Evolutionary conservation across 2,329 filamentous ascomycete species (phyloP).

Genomic region (Claviceps africana): DNA sequence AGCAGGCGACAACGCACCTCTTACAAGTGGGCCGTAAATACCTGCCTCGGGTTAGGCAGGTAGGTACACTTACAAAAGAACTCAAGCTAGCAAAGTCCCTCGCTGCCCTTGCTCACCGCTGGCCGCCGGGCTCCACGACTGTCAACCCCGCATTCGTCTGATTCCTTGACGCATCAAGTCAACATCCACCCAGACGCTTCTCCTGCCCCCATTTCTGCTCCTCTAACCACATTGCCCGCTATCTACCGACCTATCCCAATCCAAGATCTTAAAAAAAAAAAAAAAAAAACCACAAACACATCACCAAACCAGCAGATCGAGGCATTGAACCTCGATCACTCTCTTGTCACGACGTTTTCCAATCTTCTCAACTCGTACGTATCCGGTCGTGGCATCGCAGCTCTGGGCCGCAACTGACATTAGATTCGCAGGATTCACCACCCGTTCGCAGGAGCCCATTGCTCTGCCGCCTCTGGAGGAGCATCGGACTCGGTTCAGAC

Average conservation of each 20-base stretch:
- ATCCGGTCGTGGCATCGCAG: background rate
- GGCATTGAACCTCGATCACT: slow-evolving; percentile 40
- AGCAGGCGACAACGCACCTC: too few species aligned
- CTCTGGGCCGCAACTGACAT: background rate
- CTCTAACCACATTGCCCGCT: background rate
- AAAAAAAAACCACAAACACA: slow-evolving; percentile 7
- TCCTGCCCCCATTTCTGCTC: background rate
- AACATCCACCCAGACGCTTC: background rate
- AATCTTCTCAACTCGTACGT: slow-evolving; percentile 93
- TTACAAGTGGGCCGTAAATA: too few species aligned
- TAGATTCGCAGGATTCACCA: slow-evolving; percentile 58
- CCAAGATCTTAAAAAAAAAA: slow-evolving; percentile 1
- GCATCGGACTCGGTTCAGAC: slow-evolving; percentile 54
- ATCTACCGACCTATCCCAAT: background rate
- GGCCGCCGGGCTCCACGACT: background rate
- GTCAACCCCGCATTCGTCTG: background rate
- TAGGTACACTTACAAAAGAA: background rate
- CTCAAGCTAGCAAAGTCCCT: background rate
- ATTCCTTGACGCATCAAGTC: slow-evolving; percentile 3
- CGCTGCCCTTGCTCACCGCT: too few species aligned
- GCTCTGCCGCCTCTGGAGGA: slow-evolving; percentile 76
- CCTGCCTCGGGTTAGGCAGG: too few species aligned
- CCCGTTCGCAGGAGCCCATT: slow-evolving; percentile 92
- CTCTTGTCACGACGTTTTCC: slow-evolving; percentile 88
- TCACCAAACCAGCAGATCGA: slow-evolving; percentile 41